Evolutionary conservation across 2,329 filamentous ascomycete species (phyloP), one percentile per base, ranked within the genome.

Genomic region (Penicillium rolfsii): DNA sequence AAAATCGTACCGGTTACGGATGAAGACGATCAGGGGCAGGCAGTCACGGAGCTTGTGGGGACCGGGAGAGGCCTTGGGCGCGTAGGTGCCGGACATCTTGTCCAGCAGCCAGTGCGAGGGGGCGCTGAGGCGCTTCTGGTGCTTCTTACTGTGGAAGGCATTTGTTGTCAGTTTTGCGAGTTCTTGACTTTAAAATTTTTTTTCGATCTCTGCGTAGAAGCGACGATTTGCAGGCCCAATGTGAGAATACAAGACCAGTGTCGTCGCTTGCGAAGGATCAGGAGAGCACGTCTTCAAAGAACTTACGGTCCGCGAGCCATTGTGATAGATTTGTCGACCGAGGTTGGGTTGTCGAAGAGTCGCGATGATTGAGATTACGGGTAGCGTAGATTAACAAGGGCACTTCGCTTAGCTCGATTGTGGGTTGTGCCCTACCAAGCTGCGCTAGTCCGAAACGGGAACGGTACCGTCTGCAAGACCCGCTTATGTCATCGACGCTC

Each of bases 41-140:
- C 94, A 98, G 85, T 99, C 95, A 82, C 95, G 91, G 82, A 95
- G 88, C 91, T 99, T 99, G 91, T 98, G 94, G 83, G 95, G 95
- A 91, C 95, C 95, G 70, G 87, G 83, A 64, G 86, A 89, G 70
- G 87, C 84, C 80, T 86, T 86, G 74, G 86, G 86, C 68, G 87
- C 86, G 79, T 88, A 94, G 83, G 87, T 85, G 81, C 95, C 95
- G 83, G 93, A 97, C 81, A 99, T 88, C 85, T 99, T 99, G 91
- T 99, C 95, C 82, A 99, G 87, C 81, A 99, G 91, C 95, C 95
- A 99, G 90, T 98, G 95, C 82, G 91, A 96, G 80, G 95, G 95
- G 81, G 95, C 95, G 85, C 91, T 95, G 81, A 98, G 88, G 87
- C 95, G 93, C 93, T 99, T 98, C 85, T 98, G 94, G 86, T 99